Conservation (phyloP, 768 basidiomycete species). For the Pisolithus sp. region DNA sequence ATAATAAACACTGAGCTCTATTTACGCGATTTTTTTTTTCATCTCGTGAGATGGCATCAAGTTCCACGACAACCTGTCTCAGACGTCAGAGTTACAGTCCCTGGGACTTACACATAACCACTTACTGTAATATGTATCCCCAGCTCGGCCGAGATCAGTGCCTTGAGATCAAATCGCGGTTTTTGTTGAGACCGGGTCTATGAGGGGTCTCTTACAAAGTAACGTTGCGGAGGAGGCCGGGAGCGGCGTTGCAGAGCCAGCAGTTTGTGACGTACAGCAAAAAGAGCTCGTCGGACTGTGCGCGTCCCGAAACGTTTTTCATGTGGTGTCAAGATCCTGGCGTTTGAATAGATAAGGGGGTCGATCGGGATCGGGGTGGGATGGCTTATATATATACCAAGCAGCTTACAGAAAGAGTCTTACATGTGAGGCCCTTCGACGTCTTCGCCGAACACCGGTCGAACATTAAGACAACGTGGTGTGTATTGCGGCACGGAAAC, state of each 20-base stretch:
- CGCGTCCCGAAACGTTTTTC: background rate
- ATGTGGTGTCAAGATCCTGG: background rate
- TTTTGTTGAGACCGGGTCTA: background rate
- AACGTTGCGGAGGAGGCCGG: too few relatives aligned
- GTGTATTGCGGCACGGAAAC: too few relatives aligned
- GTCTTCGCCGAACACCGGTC: too few relatives aligned
- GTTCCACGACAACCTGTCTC: background rate
- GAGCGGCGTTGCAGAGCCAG: too few relatives aligned
- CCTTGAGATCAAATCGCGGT: background rate
- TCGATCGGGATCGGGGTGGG: conserved; percentile 19
- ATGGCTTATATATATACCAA: background rate
- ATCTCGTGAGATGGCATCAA: background rate
- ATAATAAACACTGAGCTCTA: background rate
- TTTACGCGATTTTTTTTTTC: background rate
- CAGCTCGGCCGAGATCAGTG: background rate
- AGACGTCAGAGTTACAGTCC: background rate
- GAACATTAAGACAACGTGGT: too few relatives aligned
- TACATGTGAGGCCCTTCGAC: too few relatives aligned
- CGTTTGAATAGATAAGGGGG: background rate
- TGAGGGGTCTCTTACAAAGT: background rate
- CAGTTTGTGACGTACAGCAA: conserved; percentile 11
- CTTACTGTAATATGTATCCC: background rate
- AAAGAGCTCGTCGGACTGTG: conserved; percentile 17
- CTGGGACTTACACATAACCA: background rate
- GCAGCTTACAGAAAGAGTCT: background rate